A percentile compares a stretch with the other conserved stretches of the same genome.
Conservation (phyloP, 495 filamentous ascomycete genomes). For the Gamarada debralockiae region DNA sequence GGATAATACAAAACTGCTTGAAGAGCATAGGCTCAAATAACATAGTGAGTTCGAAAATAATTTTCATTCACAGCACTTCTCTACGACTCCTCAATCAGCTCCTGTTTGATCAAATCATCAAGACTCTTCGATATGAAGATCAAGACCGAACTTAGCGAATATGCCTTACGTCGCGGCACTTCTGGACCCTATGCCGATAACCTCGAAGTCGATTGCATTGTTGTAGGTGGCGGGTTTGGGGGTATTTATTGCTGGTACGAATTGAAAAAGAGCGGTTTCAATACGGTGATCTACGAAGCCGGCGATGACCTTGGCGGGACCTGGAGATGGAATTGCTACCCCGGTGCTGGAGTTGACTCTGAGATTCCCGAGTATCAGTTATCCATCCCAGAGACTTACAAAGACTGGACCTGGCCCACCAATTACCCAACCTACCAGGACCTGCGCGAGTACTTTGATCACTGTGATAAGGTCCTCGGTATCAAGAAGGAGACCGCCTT, state of each 20-base stretch:
- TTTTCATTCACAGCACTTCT: too few species aligned
- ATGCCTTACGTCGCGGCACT: constrained; percentile 35
- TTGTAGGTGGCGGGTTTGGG: constrained; percentile 33
- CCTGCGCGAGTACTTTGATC: constrained; percentile 50
- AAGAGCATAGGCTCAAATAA: too few species aligned
- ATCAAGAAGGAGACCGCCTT: constrained; percentile 50
- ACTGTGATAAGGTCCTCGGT: constrained; percentile 44
- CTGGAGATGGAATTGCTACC: constrained; percentile 53
- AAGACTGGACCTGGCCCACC: constrained; percentile 48
- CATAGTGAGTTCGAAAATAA: too few species aligned
- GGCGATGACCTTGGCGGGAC: constrained; percentile 44
- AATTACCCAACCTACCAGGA: constrained; percentile 50
- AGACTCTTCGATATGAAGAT: constrained; percentile 2
- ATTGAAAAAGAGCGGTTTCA: constrained; percentile 35
- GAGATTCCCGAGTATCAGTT: constrained; percentile 48
- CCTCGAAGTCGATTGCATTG: constrained; percentile 43
- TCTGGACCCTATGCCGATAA: constrained; percentile 30
- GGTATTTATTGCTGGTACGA: constrained; percentile 37
- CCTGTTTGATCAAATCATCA: too few species aligned
- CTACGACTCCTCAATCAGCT: too few species aligned
- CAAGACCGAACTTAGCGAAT: constrained; percentile 27
- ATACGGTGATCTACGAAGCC: constrained; percentile 42
- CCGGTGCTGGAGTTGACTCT: constrained; percentile 48
- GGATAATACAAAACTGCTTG: too few species aligned
- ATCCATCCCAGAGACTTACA: constrained; percentile 46